phyloP scores from a whole-genome alignment of 176 grass and related monocot genomes.

The Olyra latifolia region DNA sequence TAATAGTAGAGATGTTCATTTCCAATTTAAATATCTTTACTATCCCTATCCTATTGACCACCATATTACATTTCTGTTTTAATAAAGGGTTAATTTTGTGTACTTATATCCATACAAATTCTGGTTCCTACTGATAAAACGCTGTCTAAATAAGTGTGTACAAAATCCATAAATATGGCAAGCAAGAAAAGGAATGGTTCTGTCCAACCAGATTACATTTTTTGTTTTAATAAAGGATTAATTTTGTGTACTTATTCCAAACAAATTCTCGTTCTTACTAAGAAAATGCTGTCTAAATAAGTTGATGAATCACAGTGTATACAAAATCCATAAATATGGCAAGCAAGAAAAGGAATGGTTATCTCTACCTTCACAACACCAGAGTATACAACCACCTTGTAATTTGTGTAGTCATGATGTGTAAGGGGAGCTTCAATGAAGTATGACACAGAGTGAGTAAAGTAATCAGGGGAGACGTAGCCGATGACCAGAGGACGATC shows the following conservation, averaged over 20 bases:
- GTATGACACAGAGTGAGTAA: slow-evolving; percentile 98
- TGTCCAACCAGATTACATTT: not conserved
- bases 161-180: not conserved
- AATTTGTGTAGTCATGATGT: slow-evolving; percentile 79
- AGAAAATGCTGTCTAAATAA: slow-evolving; percentile 8
- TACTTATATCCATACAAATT: slow-evolving; percentile 10
- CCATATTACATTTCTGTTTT: slow-evolving; percentile 4
- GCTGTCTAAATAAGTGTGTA: not conserved
- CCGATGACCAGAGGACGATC: slow-evolving; percentile 83
- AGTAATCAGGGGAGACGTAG: slow-evolving; percentile 97
- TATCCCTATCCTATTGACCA: not conserved
- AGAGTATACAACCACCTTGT: slow-evolving; percentile 91
- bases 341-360: slow-evolving; percentile 19
- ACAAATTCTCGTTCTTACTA: slow-evolving; percentile 13
- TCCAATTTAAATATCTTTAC: slow-evolving; percentile 3
- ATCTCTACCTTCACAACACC: slow-evolving; percentile 92
- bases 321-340: not conserved
- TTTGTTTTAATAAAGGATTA: slow-evolving; percentile 14
- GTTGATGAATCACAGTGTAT: not conserved
- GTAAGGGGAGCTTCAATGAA: slow-evolving; percentile 96
- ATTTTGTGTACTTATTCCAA: not conserved
- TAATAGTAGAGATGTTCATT: not conserved
- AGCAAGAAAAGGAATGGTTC: slow-evolving; percentile 22
- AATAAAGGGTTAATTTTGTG: not conserved
- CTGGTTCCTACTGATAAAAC: slow-evolving; percentile 19